Conservation (phyloP, 2,329 filamentous ascomycete species). For the Chaetomiaceae sp. region DNA sequence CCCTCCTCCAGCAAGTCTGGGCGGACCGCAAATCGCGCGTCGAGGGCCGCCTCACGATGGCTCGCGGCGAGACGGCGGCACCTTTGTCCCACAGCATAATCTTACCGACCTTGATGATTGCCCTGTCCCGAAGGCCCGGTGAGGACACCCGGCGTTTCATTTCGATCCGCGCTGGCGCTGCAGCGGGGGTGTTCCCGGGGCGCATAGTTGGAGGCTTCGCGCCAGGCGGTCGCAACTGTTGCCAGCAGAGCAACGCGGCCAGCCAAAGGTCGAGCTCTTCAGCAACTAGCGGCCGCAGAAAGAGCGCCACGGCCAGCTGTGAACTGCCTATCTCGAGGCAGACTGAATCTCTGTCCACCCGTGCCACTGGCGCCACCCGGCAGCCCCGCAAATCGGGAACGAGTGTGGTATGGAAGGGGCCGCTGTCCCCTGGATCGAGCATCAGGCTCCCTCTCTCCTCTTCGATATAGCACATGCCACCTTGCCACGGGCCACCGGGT, state of each 20-base stretch:
- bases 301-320: slow-evolving; percentile 52
- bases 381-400: slow-evolving; percentile 72
- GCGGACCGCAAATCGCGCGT: slow-evolving; percentile 49
- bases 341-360: slow-evolving; percentile 37
- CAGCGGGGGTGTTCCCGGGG: slow-evolving; percentile 30
- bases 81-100: slow-evolving; percentile 88
- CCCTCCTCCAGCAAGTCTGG: slow-evolving; percentile 68
- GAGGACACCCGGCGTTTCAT: slow-evolving; percentile 39
- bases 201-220: slow-evolving; percentile 47
- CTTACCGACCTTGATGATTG: slow-evolving; percentile 93
- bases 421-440: slow-evolving; percentile 64
- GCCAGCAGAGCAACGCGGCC: slow-evolving; percentile 74
- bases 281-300: slow-evolving; percentile 56
- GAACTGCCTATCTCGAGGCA: slow-evolving; percentile 51
- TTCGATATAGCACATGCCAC: slow-evolving; percentile 71
- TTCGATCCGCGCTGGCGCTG: slow-evolving; percentile 36
- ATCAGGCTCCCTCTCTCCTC: slow-evolving; percentile 69
- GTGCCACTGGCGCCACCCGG: slow-evolving; percentile 54
- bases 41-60: slow-evolving; percentile 52
- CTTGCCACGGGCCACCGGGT: slow-evolving; percentile 56
- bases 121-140: slow-evolving; percentile 53
- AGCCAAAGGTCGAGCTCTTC: slow-evolving; percentile 74
- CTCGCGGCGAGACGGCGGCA: slow-evolving; percentile 45
- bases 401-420: slow-evolving; percentile 58
- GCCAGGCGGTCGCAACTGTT: slow-evolving; percentile 60